Evolutionary conservation across 169 alveolate genomes (phyloP).

Genomic region (Babesia microti): DNA sequence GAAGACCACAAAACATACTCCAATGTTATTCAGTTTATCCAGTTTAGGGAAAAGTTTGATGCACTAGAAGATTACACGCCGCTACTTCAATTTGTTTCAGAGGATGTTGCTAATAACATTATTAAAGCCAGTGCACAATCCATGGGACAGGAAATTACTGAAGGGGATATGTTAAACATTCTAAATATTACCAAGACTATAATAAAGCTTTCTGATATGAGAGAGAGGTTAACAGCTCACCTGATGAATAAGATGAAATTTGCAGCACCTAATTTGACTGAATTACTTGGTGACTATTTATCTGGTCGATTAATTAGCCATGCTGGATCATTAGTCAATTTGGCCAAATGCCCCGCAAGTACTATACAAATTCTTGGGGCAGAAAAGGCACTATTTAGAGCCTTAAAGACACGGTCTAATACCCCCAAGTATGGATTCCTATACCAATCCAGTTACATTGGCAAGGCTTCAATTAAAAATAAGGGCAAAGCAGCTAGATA

Average conservation of each 20-base stretch:
- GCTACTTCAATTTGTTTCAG: slow-evolving; percentile 75
- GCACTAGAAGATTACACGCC: slow-evolving; percentile 37
- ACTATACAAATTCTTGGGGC: slow-evolving; percentile 92
- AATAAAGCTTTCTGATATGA: slow-evolving; percentile 72
- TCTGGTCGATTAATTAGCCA: slow-evolving; percentile 93
- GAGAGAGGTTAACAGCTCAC: slow-evolving; percentile 78
- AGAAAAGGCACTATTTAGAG: slow-evolving; percentile 94
- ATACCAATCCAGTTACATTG: slow-evolving; percentile 90
- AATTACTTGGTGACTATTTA: slow-evolving; percentile 88
- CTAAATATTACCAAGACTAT: slow-evolving; percentile 81
- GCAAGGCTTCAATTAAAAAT: slow-evolving; percentile 86
- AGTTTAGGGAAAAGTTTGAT: slow-evolving; percentile 63
- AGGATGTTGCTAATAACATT: slow-evolving; percentile 76
- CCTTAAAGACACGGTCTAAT: slow-evolving; percentile 89
- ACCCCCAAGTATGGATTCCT: slow-evolving; percentile 99
- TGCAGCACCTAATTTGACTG: slow-evolving; percentile 95
- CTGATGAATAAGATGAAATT: slow-evolving; percentile 78
- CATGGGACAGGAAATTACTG: slow-evolving; percentile 91
- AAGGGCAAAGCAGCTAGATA: slow-evolving; percentile 93
- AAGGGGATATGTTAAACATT: slow-evolving; percentile 79
- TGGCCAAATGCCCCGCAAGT: slow-evolving; percentile 93
- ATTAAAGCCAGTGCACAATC: slow-evolving; percentile 79
- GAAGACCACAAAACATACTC: slow-evolving; percentile 87
- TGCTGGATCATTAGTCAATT: slow-evolving; percentile 88
- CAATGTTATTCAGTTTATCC: slow-evolving; percentile 71